A percentile compares a stretch with the other conserved stretches of the same genome.
These are phyloP conservation scores for Rhizopus arrhizus DNA, from an alignment of 371 early-diverging fungal genomes.

Conservation along the genomic window DNA sequence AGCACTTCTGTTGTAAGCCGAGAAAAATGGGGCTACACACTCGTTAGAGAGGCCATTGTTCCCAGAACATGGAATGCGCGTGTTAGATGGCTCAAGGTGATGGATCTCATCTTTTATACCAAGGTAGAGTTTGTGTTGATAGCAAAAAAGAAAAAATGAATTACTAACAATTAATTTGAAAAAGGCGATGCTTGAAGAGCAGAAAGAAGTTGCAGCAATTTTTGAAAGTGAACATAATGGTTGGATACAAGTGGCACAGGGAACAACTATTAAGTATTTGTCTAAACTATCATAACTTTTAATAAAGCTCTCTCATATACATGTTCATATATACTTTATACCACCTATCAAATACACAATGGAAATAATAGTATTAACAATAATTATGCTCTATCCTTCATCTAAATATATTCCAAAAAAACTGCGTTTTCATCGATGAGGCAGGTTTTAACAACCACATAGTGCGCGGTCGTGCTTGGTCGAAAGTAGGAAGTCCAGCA, in stretches of 20 bases:
- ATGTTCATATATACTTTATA: slow-evolving; percentile 7
- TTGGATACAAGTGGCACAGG: slow-evolving; percentile 7
- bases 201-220: slow-evolving; percentile 4
- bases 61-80: slow-evolving; percentile 11
- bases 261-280: background rate
- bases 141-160: slow-evolving; percentile 3
- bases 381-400: slow-evolving; percentile 1
- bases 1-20: slow-evolving; percentile 2
- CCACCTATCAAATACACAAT: slow-evolving; percentile 3
- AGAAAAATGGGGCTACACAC: background rate
- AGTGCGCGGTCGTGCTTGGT: no score
- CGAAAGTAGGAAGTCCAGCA: no score
- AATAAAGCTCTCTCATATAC: slow-evolving; percentile 1
- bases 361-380: slow-evolving; percentile 3
- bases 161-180: slow-evolving; percentile 5
- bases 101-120: slow-evolving; percentile 5
- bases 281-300: slow-evolving; percentile 3
- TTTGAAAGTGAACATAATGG: slow-evolving; percentile 8
- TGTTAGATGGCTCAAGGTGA: slow-evolving; percentile 5
- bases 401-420: slow-evolving; percentile 7
- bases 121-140: slow-evolving; percentile 10
- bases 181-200: slow-evolving; percentile 13
- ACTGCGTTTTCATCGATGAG: no score
- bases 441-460: no score
- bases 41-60: slow-evolving; percentile 2